A percentile compares a stretch with the other conserved stretches of the same genome.
Evolutionary conservation across 2,329 filamentous ascomycete genomes (phyloP).

Genomic region (Juglanconis oblonga): DNA sequence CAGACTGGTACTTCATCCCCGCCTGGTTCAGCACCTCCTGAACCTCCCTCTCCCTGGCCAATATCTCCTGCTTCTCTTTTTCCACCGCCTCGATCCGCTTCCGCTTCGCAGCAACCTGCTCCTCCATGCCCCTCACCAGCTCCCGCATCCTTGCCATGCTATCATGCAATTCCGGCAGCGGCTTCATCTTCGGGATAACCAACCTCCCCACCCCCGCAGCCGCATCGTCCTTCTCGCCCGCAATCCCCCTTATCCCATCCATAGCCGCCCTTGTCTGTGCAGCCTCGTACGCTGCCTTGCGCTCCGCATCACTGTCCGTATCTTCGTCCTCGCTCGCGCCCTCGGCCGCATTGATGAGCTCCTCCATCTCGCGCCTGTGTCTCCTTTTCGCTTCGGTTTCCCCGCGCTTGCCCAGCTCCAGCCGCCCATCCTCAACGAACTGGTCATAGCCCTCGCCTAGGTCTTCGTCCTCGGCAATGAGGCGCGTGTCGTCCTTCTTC

Average conservation of each 20-base stretch:
- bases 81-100: slow-evolving; percentile 64
- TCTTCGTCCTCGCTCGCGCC: slow-evolving; percentile 44
- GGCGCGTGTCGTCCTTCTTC: slow-evolving; percentile 67
- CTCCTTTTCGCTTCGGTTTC: slow-evolving; percentile 67
- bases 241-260: slow-evolving; percentile 59
- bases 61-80: slow-evolving; percentile 66
- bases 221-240: slow-evolving; percentile 36
- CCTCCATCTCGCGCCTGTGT: slow-evolving; percentile 74
- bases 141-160: slow-evolving; percentile 63
- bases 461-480: slow-evolving; percentile 86
- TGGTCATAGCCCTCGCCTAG: slow-evolving; percentile 91
- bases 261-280: slow-evolving; percentile 86
- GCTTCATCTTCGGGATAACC: slow-evolving; percentile 65
- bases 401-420: slow-evolving; percentile 75
- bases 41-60: slow-evolving; percentile 71
- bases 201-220: slow-evolving; percentile 31
- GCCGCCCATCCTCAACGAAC: slow-evolving; percentile 79
- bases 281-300: slow-evolving; percentile 79
- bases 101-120: slow-evolving; percentile 57
- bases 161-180: slow-evolving; percentile 70
- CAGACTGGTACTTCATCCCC: slow-evolving; percentile 59
- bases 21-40: slow-evolving; percentile 79
- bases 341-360: slow-evolving; percentile 71
- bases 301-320: slow-evolving; percentile 68
- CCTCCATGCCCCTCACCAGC: slow-evolving; percentile 61